These are phyloP conservation scores for Colletotrichum sp. DNA, from an alignment of 2,329 filamentous ascomycete genomes.

Conservation along the genomic window DNA sequence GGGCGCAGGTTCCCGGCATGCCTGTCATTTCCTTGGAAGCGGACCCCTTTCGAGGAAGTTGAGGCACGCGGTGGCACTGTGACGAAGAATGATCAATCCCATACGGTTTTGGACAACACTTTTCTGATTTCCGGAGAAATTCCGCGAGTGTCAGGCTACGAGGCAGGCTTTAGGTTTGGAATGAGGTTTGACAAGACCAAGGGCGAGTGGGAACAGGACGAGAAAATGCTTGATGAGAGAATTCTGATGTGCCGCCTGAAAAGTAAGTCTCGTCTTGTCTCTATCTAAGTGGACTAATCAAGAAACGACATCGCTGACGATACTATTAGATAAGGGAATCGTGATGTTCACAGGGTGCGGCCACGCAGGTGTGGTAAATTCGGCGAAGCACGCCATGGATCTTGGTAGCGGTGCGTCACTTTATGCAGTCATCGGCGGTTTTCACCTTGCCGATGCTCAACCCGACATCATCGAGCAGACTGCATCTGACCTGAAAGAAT, in stretches of 20 bases:
- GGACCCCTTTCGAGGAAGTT: conserved; percentile 56
- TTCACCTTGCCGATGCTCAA: conserved; percentile 54
- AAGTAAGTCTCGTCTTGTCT: conserved; percentile 34
- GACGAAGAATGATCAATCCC: conserved; percentile 39
- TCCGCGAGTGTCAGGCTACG: conserved; percentile 52
- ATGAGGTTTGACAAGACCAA: conserved; percentile 44
- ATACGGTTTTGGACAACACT: conserved; percentile 52
- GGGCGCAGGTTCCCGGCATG: conserved; percentile 35
- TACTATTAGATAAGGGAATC: conserved; percentile 37
- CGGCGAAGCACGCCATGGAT: conserved; percentile 47
- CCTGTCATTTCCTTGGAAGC: conserved; percentile 53
- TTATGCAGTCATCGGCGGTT: conserved; percentile 57
- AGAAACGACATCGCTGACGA: not conserved
- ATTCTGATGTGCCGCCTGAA: conserved; percentile 58
- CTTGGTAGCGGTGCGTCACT: conserved; percentile 41
- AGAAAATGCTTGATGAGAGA: conserved; percentile 56
- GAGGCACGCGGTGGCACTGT: conserved; percentile 27
- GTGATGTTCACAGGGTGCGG: conserved; percentile 62
- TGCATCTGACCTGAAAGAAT: conserved; percentile 49
- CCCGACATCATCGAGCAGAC: conserved; percentile 46
- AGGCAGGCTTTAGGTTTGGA: conserved; percentile 48
- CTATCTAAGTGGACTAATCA: not conserved
- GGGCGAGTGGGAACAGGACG: conserved; percentile 50
- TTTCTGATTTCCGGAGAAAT: conserved; percentile 61
- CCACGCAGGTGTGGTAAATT: conserved; percentile 60